A percentile compares a stretch with the other conserved stretches of the same genome.
phyloP scores from a whole-genome alignment of 371 early-diverging fungal species.

The Rhizopus sp. region DNA sequence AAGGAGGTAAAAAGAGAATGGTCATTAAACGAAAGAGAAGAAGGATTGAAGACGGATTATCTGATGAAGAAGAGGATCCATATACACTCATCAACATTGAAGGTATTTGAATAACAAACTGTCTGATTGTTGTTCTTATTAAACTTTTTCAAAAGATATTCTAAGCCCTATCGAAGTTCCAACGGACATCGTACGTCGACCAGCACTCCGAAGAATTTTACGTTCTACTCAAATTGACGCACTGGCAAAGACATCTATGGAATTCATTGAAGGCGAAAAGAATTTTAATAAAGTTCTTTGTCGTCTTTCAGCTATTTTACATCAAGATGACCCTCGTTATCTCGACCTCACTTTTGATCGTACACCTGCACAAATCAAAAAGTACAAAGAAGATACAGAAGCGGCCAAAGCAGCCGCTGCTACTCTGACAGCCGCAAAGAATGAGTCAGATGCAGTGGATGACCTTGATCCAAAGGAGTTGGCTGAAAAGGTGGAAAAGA shows the following conservation, averaged over 20 bases:
- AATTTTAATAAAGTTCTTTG: constrained; percentile 52
- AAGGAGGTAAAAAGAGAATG: constrained; percentile 39
- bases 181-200: constrained; percentile 50
- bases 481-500: constrained; percentile 14
- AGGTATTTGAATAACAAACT: constrained; percentile 26
- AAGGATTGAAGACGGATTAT: constrained; percentile 39
- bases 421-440: constrained; percentile 9
- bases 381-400: constrained; percentile 25
- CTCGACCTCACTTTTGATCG: constrained; percentile 47
- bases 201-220: constrained; percentile 48
- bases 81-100: constrained; percentile 56
- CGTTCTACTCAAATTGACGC: constrained; percentile 46
- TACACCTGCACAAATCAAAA: constrained; percentile 33
- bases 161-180: constrained; percentile 53
- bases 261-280: constrained; percentile 56
- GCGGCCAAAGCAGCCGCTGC: constrained; percentile 24
- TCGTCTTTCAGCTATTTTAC: constrained; percentile 49
- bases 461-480: constrained; percentile 21
- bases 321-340: constrained; percentile 53
- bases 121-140: not conserved
- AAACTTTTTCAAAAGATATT: constrained; percentile 34
- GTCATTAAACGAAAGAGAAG: constrained; percentile 46
- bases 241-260: constrained; percentile 48
- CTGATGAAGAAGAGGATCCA: constrained; percentile 54
- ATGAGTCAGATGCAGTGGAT: constrained; percentile 9